Percentiles rank a stretch among this genome's conserved stretches.
Evolutionary conservation across 2,329 filamentous ascomycete genomes (phyloP).

Genomic region (Fusarium scirpi): DNA sequence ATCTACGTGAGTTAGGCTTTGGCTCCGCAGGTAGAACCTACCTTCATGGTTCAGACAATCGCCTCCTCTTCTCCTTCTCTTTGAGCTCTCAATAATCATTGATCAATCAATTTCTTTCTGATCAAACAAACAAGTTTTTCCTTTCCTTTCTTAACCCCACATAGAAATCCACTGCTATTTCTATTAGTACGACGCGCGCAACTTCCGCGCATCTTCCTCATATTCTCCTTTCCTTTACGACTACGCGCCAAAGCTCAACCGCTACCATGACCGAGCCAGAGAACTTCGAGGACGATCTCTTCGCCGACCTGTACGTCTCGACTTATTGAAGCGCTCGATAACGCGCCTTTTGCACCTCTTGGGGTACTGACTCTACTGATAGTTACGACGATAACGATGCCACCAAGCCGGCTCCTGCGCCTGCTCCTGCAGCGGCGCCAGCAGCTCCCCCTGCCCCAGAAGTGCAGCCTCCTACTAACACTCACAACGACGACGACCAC

Average conservation of each 20-base stretch:
- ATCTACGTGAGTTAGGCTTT: conserved; percentile 24
- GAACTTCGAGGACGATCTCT: conserved; percentile 92
- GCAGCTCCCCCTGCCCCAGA: conserved; percentile 43
- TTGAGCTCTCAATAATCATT: conserved; percentile 15
- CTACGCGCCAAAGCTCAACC: conserved; percentile 18
- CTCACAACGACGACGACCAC: conserved; percentile 43
- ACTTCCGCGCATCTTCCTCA: conserved; percentile 14
- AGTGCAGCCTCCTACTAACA: conserved; percentile 44
- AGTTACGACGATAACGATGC: conserved; percentile 76
- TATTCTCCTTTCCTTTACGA: conserved; percentile 19
- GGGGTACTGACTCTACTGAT: conserved; percentile 17
- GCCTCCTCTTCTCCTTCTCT: conserved; percentile 32
- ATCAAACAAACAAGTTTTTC: background rate
- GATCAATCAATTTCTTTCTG: conserved; percentile 5
- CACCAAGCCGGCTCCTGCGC: conserved; percentile 53
- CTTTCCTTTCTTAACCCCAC: background rate
- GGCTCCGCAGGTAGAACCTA: conserved; percentile 35
- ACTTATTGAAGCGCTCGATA: background rate
- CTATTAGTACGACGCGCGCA: background rate
- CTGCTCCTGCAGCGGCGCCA: conserved; percentile 46
- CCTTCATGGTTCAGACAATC: conserved; percentile 34
- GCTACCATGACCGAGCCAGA: conserved; percentile 80
- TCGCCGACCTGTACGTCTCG: conserved; percentile 85
- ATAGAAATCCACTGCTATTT: background rate
- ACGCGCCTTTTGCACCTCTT: background rate